Evolutionary conservation across 352 stramenopile species (phyloP).

Genomic region (Pythium pectinolyticum): DNA sequence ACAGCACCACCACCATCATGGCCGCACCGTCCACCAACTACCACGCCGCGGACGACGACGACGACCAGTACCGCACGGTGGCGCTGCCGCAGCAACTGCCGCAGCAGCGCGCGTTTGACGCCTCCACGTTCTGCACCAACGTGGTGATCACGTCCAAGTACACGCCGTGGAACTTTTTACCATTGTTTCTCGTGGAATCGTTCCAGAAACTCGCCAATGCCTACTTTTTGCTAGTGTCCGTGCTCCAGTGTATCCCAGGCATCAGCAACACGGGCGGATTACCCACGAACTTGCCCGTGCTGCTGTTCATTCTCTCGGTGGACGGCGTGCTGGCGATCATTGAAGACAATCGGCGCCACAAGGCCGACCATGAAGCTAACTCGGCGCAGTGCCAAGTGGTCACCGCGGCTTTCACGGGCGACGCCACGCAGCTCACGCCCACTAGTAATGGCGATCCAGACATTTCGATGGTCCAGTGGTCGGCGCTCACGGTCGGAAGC

Average conservation of each 20-base stretch:
- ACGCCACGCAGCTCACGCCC: conserved; percentile 31
- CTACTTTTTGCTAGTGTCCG: conserved; percentile 91
- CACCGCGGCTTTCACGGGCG: conserved; percentile 46
- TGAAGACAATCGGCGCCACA: conserved; percentile 79
- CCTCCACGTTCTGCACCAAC: conserved; percentile 69
- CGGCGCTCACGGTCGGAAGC: conserved; percentile 74
- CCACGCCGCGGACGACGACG: conserved; percentile 12
- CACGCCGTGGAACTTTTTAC: conserved; percentile 87
- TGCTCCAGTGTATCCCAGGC: conserved; percentile 70
- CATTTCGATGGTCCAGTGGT: conserved; percentile 65
- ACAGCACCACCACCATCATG: conserved; percentile 4
- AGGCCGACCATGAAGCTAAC: conserved; percentile 84
- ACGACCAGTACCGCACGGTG: conserved; percentile 55
- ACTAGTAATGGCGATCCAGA: conserved; percentile 34
- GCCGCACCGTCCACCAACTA: not conserved
- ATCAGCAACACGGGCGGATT: conserved; percentile 87
- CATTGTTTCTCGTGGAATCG: conserved; percentile 85
- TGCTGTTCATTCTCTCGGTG: conserved; percentile 89
- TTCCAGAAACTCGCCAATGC: conserved; percentile 89
- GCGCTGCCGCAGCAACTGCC: conserved; percentile 40
- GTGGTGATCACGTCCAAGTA: conserved; percentile 92
- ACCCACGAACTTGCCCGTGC: conserved; percentile 79
- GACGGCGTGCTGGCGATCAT: conserved; percentile 83
- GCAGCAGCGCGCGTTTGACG: conserved; percentile 15
- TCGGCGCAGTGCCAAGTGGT: conserved; percentile 64